Evolutionary conservation across 169 alveolate species (phyloP).

Genomic region (Theileria orientalis): DNA sequence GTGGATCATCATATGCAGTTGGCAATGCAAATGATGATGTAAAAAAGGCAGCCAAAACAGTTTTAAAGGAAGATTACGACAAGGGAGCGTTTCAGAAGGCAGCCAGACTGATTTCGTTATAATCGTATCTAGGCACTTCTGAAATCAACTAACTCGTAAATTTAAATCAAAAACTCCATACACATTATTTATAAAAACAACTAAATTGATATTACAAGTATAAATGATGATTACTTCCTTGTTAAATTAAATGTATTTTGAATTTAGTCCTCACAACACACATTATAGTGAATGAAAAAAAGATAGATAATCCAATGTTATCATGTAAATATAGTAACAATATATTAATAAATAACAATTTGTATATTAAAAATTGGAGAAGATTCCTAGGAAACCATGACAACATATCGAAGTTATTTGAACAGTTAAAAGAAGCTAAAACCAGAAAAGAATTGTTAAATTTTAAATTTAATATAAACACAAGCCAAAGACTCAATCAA

Average conservation of each 20-base stretch:
- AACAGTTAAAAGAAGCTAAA: background rate
- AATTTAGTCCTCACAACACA: too few species aligned
- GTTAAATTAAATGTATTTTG: too few species aligned
- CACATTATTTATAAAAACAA: too few species aligned
- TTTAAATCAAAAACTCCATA: too few species aligned
- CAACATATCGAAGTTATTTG: background rate
- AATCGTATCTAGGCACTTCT: background rate
- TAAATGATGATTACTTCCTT: too few species aligned
- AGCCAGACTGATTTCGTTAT: constrained; percentile 1
- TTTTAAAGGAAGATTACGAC: constrained; percentile 33
- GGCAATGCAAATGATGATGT: constrained; percentile 45
- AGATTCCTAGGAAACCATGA: background rate
- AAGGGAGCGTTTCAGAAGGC: constrained; percentile 52
- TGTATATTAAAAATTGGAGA: background rate
- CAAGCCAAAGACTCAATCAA: background rate
- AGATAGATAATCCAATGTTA: background rate
- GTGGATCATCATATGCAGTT: constrained; percentile 42
- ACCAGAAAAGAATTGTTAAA: background rate
- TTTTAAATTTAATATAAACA: background rate
- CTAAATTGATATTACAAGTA: too few species aligned
- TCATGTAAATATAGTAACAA: background rate
- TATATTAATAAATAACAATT: background rate
- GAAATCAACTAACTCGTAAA: background rate
- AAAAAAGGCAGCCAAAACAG: constrained; percentile 33
- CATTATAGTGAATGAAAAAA: too few species aligned